Base-by-base conservation (phyloP, 2,329 filamentous ascomycete species). In the Fusarium mexicanum region DNA sequence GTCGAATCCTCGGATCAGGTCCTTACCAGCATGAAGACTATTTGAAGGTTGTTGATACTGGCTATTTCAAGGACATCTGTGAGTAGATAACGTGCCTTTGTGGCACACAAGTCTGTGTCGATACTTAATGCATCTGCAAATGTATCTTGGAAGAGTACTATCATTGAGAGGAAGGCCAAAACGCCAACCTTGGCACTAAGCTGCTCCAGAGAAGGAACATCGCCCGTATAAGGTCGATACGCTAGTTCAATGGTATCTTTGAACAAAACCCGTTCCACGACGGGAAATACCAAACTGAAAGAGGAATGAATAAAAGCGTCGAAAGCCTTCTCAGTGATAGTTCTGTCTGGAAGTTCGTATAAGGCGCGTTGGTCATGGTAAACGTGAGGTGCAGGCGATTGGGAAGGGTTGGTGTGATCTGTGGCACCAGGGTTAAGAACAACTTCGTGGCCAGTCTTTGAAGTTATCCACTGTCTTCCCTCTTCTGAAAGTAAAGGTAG, bases 201-300 rank as follows among this genome's bases (percentile, higher is more conserved):
- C 6, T 75, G 74, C 64, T 78, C 80, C 46, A 80, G 44, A 12
- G 77, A 67, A 14, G 68, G 38, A 6, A 66, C 41, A 9, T 67
- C 60, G 5, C 35, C 47, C 1, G 69, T 48, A 1, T 66, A 54
- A 3, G 81, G 72, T 5, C 79, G 70, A 69, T 89, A 90, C 1
- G 87, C 88, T 1, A 79, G 40, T 0, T 81, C 77, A 24, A 88
- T 81, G 0, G 85, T 88, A 5, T 84, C 79, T 18, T 79, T 70
- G 63, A 89, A 89, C 1, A 89, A 75, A 2, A 83, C 79, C 1
- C 76, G 68, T 62, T 90, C 87, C 6, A 89, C 73, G 4, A 88
- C 38, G 0, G 88, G 88, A 43, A 90, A 89, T 0, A 86, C 78
- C 1, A 84, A 80, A 16, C 82, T 81, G 64, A 87, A 81, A 3